Base-by-base conservation (phyloP, 2,329 filamentous ascomycete genomes). In the Thelonectria blattea region DNA sequence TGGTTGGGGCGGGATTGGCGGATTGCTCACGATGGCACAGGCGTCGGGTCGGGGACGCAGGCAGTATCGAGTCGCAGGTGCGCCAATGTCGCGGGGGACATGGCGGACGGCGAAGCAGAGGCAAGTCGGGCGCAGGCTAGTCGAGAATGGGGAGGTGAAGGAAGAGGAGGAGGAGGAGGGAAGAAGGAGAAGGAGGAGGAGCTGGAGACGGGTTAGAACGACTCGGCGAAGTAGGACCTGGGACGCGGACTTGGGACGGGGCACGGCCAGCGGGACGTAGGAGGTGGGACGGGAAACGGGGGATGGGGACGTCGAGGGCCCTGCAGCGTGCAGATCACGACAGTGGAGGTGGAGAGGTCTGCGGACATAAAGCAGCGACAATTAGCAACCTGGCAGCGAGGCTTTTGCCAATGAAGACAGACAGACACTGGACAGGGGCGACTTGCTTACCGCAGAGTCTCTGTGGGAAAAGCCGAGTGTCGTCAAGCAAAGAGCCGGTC, bases 1-100 rank as follows among this genome's bases (percentile, higher is more conserved):
- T 37, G 42, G 37, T 42, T 22, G 27, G 24, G 58, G 57, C 53
- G 58, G 59, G 34, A 43, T 64, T 57, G 60, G 59, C 52, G 52
- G 49, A 53, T 52, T 45, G 60, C 59, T 70, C 63, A 70, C 52
- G 60, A 63, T 63, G 56, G 51, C 48, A 55, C 62, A 41, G 63
- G 59, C 65, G 68, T 67, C 63, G 62, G 66, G 57, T 63, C 56
- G 30, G 49, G 56, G 55, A 60, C 56, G 52, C 60, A 65, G 66
- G 53, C 56, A 68, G 59, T 65, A 47, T 57, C 65, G 60, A 68
- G 63, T 70, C 63, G 67, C 65, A 65, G 67, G 61, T 59, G 67
- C 63, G 66, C 65, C 60, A 61, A 61, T 58, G 58, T 66, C 63
- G 61, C 69, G 66, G 61, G 62, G 66, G 53, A 71, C 69, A 71